Percentiles rank a stretch among this genome's conserved stretches.
Conservation (phyloP, 2,329 filamentous ascomycete species). For the Fusarium annulatum region DNA sequence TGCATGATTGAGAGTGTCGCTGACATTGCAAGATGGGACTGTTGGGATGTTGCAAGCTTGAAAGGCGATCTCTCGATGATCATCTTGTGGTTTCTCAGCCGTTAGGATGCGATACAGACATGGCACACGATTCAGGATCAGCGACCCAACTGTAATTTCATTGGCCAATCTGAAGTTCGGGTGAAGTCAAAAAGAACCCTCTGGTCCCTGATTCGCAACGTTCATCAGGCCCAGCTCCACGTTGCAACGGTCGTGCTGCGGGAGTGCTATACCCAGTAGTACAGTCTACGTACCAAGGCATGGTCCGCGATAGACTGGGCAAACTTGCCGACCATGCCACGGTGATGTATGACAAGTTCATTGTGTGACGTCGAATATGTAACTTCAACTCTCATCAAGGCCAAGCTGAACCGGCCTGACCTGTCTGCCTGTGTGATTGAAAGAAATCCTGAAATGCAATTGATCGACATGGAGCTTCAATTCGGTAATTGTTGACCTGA, state of each 20-base stretch:
- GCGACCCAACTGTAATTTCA: background rate
- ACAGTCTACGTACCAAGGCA: conserved; percentile 14
- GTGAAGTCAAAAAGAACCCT: conserved; percentile 32
- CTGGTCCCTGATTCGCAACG: conserved; percentile 35
- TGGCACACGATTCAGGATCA: conserved; percentile 38
- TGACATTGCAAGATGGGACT: conserved; percentile 14
- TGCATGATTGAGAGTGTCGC: conserved; percentile 17
- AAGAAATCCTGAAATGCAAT: conserved; percentile 6
- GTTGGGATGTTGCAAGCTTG: background rate
- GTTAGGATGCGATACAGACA: conserved; percentile 12
- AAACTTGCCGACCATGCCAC: conserved; percentile 21
- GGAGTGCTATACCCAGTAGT: conserved; percentile 13
- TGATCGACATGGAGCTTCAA: conserved; percentile 8
- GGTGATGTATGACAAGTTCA: conserved; percentile 43
- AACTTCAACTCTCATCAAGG: background rate
- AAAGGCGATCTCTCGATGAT: conserved; percentile 1
- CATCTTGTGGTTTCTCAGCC: conserved; percentile 10
- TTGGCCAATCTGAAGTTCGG: conserved; percentile 33
- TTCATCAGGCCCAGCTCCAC: conserved; percentile 25
- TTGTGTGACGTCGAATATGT: conserved; percentile 36
- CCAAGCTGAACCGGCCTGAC: background rate
- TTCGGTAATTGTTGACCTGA: conserved; percentile 13
- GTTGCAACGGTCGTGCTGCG: conserved; percentile 35
- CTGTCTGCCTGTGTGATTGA: background rate
- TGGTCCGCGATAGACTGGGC: conserved; percentile 20